A percentile compares a stretch with the other conserved stretches of the same genome.
Evolutionary conservation across 2,329 filamentous ascomycete genomes (phyloP).

Genomic region (Aspergillus carbonarius): DNA sequence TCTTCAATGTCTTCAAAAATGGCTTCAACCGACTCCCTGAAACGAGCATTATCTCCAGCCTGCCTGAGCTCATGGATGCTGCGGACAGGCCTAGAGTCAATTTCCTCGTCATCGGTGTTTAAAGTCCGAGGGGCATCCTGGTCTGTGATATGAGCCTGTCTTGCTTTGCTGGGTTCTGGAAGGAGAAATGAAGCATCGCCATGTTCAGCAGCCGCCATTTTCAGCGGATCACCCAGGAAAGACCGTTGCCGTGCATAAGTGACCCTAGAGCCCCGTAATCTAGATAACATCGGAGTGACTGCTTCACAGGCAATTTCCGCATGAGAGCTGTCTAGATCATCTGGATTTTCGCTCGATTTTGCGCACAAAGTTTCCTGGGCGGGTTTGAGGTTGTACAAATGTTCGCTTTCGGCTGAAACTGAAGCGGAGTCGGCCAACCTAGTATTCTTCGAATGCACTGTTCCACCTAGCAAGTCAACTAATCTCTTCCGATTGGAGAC

Average conservation of each 20-base stretch:
- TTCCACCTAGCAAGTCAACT: slow-evolving; percentile 33
- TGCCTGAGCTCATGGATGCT: slow-evolving; percentile 63
- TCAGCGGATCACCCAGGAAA: slow-evolving; percentile 54
- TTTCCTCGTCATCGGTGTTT: slow-evolving; percentile 48
- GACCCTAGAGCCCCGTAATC: slow-evolving; percentile 43
- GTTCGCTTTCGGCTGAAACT: background rate
- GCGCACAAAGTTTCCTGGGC: background rate
- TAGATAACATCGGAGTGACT: slow-evolving; percentile 19
- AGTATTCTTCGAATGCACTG: slow-evolving; percentile 6
- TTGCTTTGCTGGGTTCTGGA: slow-evolving; percentile 3
- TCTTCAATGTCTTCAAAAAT: slow-evolving; percentile 61
- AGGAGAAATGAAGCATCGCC: background rate
- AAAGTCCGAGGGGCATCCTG: slow-evolving; percentile 14
- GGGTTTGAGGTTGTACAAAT: background rate
- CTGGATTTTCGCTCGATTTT: background rate
- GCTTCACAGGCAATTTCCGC: slow-evolving; percentile 11
- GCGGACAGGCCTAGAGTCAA: slow-evolving; percentile 47
- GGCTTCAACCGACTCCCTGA: slow-evolving; percentile 55
- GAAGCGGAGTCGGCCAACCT: background rate
- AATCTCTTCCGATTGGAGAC: slow-evolving; percentile 31
- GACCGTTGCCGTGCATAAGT: slow-evolving; percentile 62
- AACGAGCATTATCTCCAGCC: slow-evolving; percentile 57
- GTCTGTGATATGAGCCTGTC: slow-evolving; percentile 6
- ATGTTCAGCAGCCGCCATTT: slow-evolving; percentile 14
- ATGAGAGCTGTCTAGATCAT: background rate